These are phyloP conservation scores for Fraxinus americana DNA, from an alignment of 257 asterid species.

Conservation along the genomic window DNA sequence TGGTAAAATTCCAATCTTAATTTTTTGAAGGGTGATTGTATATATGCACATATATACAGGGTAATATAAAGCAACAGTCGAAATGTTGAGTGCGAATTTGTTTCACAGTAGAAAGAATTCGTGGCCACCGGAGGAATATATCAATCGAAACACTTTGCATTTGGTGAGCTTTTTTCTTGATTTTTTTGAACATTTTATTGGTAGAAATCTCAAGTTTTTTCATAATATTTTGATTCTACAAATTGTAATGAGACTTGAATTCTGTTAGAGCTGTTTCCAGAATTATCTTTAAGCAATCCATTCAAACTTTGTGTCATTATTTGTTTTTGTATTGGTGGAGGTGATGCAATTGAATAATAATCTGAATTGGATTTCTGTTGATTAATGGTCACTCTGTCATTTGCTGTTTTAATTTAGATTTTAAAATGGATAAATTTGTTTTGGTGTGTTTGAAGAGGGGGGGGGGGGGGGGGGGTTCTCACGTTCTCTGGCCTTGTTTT, in stretches of 20 bases:
- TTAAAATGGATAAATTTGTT: not conserved
- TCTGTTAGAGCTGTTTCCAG: not conserved
- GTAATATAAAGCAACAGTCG: slow-evolving; percentile 24
- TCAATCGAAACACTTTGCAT: slow-evolving; percentile 77
- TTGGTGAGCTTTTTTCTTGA: slow-evolving; percentile 58
- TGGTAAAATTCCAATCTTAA: slow-evolving; percentile 35
- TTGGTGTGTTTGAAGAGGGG: not conserved
- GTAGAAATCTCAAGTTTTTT: not conserved
- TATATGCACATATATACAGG: slow-evolving; percentile 1
- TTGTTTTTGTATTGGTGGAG: not conserved
- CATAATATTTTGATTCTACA: not conserved
- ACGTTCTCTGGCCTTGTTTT: too few relatives aligned
- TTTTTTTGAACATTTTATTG: slow-evolving; percentile 1
- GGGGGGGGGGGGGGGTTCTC: too few relatives aligned
- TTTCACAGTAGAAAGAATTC: slow-evolving; percentile 87
- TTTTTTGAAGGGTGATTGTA: slow-evolving; percentile 15
- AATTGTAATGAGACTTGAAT: not conserved
- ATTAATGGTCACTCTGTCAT: not conserved
- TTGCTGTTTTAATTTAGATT: not conserved
- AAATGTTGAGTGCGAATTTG: slow-evolving; percentile 85
- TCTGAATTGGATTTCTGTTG: not conserved
- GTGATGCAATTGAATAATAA: not conserved
- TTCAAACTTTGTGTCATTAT: not conserved
- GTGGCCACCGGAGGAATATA: slow-evolving; percentile 97
- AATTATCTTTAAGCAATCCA: not conserved